These are phyloP conservation scores for Dichotomopilus funicola DNA, from an alignment of 2,329 filamentous ascomycete species.

Conservation along the genomic window DNA sequence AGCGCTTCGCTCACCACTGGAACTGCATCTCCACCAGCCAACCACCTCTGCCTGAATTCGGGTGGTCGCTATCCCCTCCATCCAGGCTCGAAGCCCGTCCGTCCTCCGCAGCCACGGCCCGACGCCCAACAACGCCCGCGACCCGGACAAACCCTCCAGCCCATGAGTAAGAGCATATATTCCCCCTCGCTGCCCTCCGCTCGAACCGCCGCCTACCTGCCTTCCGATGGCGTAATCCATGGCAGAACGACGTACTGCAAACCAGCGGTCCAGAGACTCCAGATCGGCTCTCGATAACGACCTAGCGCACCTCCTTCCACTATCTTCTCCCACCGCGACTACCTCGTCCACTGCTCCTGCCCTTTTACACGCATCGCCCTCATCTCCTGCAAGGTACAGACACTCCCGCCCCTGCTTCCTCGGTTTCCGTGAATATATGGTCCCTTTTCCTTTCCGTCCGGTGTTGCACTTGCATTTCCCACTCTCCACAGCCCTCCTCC, in stretches of 20 bases:
- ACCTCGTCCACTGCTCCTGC: slow-evolving; percentile 13
- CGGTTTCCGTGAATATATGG: not conserved
- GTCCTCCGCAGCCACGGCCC: not conserved
- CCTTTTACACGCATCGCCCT: not conserved
- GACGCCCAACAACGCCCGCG: not conserved
- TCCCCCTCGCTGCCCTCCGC: slow-evolving; percentile 7
- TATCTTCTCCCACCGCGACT: slow-evolving; percentile 21
- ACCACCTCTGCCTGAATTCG: slow-evolving; percentile 9
- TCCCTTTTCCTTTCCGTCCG: not conserved
- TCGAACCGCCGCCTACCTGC: slow-evolving; percentile 32
- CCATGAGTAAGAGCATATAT: slow-evolving; percentile 11
- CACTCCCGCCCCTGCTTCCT: not conserved
- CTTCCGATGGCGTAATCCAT: slow-evolving; percentile 60
- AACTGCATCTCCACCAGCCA: slow-evolving; percentile 16
- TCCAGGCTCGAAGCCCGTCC: not conserved
- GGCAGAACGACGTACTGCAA: slow-evolving; percentile 55
- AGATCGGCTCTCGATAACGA: slow-evolving; percentile 51
- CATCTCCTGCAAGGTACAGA: slow-evolving; percentile 13
- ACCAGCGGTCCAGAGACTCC: slow-evolving; percentile 34
- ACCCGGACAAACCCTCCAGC: not conserved
- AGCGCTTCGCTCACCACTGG: slow-evolving; percentile 10
- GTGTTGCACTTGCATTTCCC: not conserved
- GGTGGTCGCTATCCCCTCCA: not conserved
- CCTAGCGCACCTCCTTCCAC: slow-evolving; percentile 44
- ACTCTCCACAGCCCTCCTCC: not conserved